Percentiles rank a stretch among this genome's conserved stretches.
Conservation (phyloP, 305 asterid genomes). For the Solanum hybrid region DNA sequence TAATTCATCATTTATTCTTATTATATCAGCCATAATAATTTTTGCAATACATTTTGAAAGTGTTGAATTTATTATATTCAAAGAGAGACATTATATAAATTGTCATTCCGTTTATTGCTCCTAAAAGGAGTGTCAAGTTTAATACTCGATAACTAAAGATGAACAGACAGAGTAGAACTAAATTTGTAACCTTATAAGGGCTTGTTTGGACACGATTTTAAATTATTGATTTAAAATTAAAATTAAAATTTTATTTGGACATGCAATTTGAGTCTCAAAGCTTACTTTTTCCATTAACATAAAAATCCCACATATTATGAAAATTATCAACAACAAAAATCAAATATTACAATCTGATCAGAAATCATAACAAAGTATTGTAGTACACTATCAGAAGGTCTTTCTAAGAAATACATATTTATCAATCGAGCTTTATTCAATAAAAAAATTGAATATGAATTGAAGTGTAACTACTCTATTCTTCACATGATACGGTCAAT, state of each 20-base stretch:
- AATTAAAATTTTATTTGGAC: neutral
- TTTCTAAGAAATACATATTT: too few relatives aligned
- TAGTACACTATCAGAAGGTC: accelerated
- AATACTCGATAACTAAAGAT: neutral
- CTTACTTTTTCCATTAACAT: neutral
- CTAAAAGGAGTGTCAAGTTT: neutral
- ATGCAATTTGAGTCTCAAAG: neutral
- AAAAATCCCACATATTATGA: neutral
- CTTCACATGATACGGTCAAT: too few relatives aligned
- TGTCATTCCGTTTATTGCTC: too few relatives aligned
- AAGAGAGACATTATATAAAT: too few relatives aligned
- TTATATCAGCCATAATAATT: too few relatives aligned
- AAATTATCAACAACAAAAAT: too few relatives aligned
- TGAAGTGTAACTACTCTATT: too few relatives aligned
- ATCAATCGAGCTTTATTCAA: neutral
- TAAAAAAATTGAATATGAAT: too few relatives aligned
- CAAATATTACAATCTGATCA: neutral
- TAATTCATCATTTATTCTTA: too few relatives aligned
- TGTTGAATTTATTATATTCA: neutral
- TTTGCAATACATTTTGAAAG: neutral
- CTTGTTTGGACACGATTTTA: neutral
- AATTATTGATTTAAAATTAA: too few relatives aligned
- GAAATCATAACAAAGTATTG: too few relatives aligned
- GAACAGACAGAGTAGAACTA: neutral
- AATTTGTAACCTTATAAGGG: neutral